Evolutionary conservation across 2,329 filamentous ascomycete species (phyloP), one percentile per base, ranked within the genome.

Genomic region (Hymenotorrendiella dingleyae): DNA sequence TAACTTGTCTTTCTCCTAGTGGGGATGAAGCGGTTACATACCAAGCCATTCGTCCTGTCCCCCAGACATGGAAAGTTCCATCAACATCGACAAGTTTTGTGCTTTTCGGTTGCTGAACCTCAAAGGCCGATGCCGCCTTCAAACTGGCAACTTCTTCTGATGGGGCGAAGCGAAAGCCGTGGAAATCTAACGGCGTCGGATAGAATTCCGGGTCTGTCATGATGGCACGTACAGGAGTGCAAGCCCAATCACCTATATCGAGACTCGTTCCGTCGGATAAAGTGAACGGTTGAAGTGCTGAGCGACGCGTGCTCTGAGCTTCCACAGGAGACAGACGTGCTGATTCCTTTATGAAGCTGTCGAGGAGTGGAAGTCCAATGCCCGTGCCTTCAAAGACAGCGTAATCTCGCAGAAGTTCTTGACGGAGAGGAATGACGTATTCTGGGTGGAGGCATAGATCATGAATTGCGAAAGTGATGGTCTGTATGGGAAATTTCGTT

Each of bases 311-410:
- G 16, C 33, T 35, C 33, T 39, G 34, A 12, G 33, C 28, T 32
- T 45, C 34, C 6, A 46, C 32, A 14, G 46, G 37, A 4, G 12
- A 45, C 28, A 61, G 22, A 1, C 63, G 53, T 20, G 62, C 52
- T 4, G 53, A 58, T 43, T 66, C 63, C 24, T 56, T 57, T 19
- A 65, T 37, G 16, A 54, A 56, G 10, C 63, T 12, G 59, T 44
- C 37, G 57, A 61, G 36, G 46, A 45, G 49, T 57, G 58, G 26
- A 52, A 53, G 17, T 48, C 50, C 14, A 62, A 40, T 8, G 44
- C 56, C 22, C 7, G 28, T 53, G 37, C 11, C 54, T 54, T 19
- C 53, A 48, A 27, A 59, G 39, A 38, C 21, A 14, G 16, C 34
- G 19, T 30, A 45, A 19, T 27, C 11, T 14, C 9, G n/a, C 36